Evolutionary conservation across 805 yeast genomes (phyloP), one percentile per base, ranked within the genome.

Genomic region (Kregervanrija fluxuum): DNA sequence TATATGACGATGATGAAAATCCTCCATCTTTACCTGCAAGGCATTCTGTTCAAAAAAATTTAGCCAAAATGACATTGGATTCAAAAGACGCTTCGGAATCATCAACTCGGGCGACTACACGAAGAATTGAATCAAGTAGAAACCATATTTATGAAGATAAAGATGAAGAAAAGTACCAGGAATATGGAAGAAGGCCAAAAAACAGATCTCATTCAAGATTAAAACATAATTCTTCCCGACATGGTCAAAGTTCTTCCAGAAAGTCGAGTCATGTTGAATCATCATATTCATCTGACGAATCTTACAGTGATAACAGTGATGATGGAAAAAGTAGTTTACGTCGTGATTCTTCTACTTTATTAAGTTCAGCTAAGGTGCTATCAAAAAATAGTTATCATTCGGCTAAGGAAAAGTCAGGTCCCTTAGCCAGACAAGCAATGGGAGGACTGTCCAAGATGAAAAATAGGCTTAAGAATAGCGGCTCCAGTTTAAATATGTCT

Each of bases 361-460:
- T 47, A 8, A 39, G 30, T 14, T 34, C 33, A 28, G 52, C 51
- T 13, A 48, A 43, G 33, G 34, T 37, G 16, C 44, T 44, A 30
- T 44, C 45, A 13, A 49, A 42, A 15, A 40, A 43, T 8, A 50
- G 53, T 22, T 47, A 35, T 12, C n/a, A 42, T 16, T 17, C 38
- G 5, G 50, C 48, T 5, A 42, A 36, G n/a, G 52, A 46, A 33
- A 48, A 40, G 16, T 45, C 53, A 0, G 37, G 41, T 3, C 50
- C 53, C 6, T 40, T 38, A n/a, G 45, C 51, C 8, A 38, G 41
- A 15, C 47, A 48, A 14, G 49, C 51, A 16, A 40, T 45, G 33
- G 38, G 37, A 8, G 43, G 47, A 9, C 5, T 49, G 12, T 37
- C 31, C 28, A 50, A 48, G 35, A 42, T 45, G 46, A 50, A 48